Conservation (phyloP, 768 basidiomycete genomes). For the Suillus brevipes region DNA sequence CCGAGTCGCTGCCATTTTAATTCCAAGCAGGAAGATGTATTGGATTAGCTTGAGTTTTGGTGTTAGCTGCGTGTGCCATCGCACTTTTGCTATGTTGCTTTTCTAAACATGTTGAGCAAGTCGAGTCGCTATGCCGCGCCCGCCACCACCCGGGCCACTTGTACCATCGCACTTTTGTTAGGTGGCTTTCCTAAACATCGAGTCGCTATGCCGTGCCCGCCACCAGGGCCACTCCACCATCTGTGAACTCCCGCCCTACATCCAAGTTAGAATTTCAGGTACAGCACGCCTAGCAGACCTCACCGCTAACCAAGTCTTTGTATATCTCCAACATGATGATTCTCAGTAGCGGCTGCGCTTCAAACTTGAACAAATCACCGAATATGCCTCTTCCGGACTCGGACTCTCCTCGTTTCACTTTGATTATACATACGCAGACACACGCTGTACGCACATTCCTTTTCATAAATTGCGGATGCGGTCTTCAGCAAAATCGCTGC, state of each 20-base stretch:
- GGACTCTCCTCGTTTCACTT: constrained; percentile 25
- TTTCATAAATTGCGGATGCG: neutral
- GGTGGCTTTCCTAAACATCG: no score
- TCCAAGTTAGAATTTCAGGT: neutral
- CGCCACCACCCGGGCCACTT: no score
- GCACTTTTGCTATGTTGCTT: neutral
- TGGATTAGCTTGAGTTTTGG: neutral
- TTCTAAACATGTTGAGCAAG: neutral
- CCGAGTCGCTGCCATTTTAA: neutral
- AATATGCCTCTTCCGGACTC: constrained; percentile 11
- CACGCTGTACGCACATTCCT: neutral
- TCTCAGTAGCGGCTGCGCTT: no score
- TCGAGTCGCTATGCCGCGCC: neutral
- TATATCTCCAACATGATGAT: no score
- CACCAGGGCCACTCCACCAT: no score
- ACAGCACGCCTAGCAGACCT: no score
- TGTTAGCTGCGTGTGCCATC: neutral
- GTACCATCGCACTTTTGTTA: no score
- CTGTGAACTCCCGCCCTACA: neutral
- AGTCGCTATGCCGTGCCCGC: no score
- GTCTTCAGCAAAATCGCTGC: no score
- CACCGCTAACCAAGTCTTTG: no score
- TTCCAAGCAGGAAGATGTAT: neutral
- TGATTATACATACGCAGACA: constrained; percentile 6
- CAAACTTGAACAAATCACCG: no score